Conservation (phyloP, 2,329 filamentous ascomycete genomes). For the Parascedosporium putredinis region DNA sequence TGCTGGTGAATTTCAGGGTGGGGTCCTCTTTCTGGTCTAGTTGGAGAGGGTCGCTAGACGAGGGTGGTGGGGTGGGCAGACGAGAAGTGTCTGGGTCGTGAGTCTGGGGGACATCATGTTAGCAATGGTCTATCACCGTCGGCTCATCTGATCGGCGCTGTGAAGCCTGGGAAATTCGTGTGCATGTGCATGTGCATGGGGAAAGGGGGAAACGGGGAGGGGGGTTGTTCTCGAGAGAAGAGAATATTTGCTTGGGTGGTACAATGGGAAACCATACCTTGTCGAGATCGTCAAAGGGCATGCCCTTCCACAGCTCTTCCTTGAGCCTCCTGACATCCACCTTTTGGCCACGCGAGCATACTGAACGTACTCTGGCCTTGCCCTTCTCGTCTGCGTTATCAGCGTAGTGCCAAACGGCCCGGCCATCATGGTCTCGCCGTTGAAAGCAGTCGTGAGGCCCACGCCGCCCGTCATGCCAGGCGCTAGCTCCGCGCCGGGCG, state of each 20-base stretch:
- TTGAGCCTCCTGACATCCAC: conserved; percentile 59
- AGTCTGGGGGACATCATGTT: neutral
- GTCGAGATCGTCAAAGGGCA: conserved; percentile 43
- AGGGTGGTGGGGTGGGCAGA: conserved; percentile 21
- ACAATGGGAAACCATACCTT: neutral
- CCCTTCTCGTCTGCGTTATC: conserved; percentile 52
- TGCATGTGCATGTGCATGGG: too few species aligned
- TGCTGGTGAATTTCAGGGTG: conserved; percentile 71
- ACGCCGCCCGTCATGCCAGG: conserved; percentile 33
- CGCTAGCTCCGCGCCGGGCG: conserved; percentile 48
- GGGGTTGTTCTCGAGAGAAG: too few species aligned
- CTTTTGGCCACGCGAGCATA: conserved; percentile 62
- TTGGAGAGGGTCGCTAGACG: conserved; percentile 19
- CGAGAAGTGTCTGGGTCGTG: conserved; percentile 11
- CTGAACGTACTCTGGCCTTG: conserved; percentile 59
- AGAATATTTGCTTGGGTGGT: neutral
- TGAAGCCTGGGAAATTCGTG: too few species aligned
- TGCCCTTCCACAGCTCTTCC: conserved; percentile 60
- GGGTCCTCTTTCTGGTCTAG: conserved; percentile 29
- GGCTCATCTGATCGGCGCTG: too few species aligned
- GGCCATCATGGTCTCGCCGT: conserved; percentile 36
- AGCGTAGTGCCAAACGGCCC: conserved; percentile 55
- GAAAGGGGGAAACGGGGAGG: neutral
- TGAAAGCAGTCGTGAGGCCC: conserved; percentile 39
- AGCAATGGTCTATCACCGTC: too few species aligned